Conservation (phyloP, 208 protist species). For the Trypanosoma grayi region DNA sequence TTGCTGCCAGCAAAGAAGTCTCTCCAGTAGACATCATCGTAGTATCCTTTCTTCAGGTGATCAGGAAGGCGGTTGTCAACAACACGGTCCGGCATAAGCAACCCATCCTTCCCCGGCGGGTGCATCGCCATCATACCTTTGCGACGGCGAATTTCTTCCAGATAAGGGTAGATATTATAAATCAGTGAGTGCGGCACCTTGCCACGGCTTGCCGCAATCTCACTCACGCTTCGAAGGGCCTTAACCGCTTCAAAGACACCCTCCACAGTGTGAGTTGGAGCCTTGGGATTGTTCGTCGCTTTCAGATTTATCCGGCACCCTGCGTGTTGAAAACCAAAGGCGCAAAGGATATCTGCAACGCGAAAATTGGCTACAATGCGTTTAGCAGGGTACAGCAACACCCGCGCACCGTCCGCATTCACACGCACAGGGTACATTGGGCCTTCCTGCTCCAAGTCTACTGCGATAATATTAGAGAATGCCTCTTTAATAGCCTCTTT, state of each 20-base stretch:
- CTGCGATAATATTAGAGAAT: constrained; percentile 90
- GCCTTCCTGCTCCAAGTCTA: constrained; percentile 93
- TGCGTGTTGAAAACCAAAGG: constrained; percentile 92
- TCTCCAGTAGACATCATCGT: constrained; percentile 93
- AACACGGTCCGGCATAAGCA: constrained; percentile 90
- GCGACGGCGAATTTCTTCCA: constrained; percentile 88
- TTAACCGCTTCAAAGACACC: constrained; percentile 90
- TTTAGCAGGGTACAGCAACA: constrained; percentile 86
- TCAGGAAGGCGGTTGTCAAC: constrained; percentile 92
- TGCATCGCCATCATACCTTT: constrained; percentile 95
- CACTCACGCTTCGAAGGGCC: constrained; percentile 86
- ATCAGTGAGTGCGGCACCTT: constrained; percentile 92
- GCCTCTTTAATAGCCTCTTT: constrained; percentile 90
- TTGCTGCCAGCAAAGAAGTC: constrained; percentile 91
- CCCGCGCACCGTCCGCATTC: constrained; percentile 87
- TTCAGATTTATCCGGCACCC: constrained; percentile 84
- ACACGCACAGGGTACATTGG: constrained; percentile 91
- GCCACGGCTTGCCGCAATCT: constrained; percentile 89
- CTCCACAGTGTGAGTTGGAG: constrained; percentile 90
- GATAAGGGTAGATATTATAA: constrained; percentile 93
- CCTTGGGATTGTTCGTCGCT: constrained; percentile 79
- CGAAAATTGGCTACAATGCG: constrained; percentile 91
- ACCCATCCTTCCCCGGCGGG: constrained; percentile 86
- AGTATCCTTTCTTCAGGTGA: constrained; percentile 93
- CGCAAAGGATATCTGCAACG: constrained; percentile 91